A percentile compares a stretch with the other conserved stretches of the same genome.
Conservation (phyloP, 2,329 filamentous ascomycete genomes). For the Fusarium sambucinum region DNA sequence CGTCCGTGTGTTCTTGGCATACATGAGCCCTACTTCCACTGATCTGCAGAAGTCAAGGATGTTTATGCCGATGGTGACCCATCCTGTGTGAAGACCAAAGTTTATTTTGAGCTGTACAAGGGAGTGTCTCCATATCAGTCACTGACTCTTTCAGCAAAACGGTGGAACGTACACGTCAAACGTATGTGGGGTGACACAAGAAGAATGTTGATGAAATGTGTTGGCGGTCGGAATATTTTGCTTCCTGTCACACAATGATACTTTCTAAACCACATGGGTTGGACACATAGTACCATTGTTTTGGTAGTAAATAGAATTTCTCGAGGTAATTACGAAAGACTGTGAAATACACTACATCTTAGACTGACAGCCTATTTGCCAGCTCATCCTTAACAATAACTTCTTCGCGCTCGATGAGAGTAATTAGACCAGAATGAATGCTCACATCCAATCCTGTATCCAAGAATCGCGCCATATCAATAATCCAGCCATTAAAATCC, state of each 20-base stretch:
- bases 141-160: too few relatives aligned
- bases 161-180: too few relatives aligned
- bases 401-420: neutral
- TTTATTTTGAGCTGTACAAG: neutral
- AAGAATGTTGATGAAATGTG: too few relatives aligned
- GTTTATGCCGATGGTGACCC: neutral
- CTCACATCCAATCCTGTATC: slow-evolving; percentile 6
- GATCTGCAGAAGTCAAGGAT: neutral
- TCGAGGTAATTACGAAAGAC: rapidly evolving
- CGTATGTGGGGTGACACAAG: too few relatives aligned
- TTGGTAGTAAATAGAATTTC: neutral
- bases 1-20: neutral
- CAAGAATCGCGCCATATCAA: slow-evolving; percentile 8
- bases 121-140: neutral
- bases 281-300: neutral
- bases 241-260: neutral
- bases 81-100: neutral
- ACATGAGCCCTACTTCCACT: neutral
- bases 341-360: neutral
- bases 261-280: rapidly evolving
- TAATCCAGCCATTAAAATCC: slow-evolving; percentile 15
- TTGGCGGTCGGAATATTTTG: too few relatives aligned
- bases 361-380: neutral
- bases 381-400: neutral
- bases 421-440: neutral